A percentile compares a stretch with the other conserved stretches of the same genome.
Conservation (phyloP, 1,139 yeast genomes). For the Kurtzmaniella quercitrusa region DNA sequence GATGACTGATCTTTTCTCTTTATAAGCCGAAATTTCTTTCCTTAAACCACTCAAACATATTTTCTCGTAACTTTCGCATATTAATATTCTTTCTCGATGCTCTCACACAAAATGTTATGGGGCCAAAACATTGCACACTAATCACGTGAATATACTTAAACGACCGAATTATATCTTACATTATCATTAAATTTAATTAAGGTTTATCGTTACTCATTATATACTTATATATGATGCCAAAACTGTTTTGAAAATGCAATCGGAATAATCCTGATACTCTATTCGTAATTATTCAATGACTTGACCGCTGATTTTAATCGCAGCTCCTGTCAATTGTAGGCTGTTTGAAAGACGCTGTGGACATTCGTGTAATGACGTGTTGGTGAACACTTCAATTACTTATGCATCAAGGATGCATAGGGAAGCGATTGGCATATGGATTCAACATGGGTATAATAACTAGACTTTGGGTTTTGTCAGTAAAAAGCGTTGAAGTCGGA, state of each 20-base stretch:
- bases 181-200: neutral
- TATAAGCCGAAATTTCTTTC: too few species aligned
- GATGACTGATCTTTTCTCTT: too few species aligned
- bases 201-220: neutral
- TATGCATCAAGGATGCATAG: neutral
- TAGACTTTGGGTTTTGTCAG: constrained; percentile 1
- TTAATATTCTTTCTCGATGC: too few species aligned
- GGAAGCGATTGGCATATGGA: neutral
- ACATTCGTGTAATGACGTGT: constrained; percentile 6
- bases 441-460: neutral
- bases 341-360: neutral
- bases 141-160: too few species aligned
- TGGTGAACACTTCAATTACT: constrained; percentile 7
- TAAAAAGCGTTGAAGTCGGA: neutral
- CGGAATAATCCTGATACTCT: neutral
- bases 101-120: too few species aligned
- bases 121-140: too few species aligned
- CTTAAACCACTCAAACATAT: too few species aligned
- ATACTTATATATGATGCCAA: neutral
- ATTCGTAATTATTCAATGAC: constrained; percentile 4
- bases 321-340: constrained; percentile 6
- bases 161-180: neutral
- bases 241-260: too few species aligned
- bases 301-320: neutral
- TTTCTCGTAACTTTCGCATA: too few species aligned